Evolutionary conservation across 2,329 filamentous ascomycete species (phyloP), one percentile per base, ranked within the genome.

Genomic region (Rhinocladiella mackenziei): DNA sequence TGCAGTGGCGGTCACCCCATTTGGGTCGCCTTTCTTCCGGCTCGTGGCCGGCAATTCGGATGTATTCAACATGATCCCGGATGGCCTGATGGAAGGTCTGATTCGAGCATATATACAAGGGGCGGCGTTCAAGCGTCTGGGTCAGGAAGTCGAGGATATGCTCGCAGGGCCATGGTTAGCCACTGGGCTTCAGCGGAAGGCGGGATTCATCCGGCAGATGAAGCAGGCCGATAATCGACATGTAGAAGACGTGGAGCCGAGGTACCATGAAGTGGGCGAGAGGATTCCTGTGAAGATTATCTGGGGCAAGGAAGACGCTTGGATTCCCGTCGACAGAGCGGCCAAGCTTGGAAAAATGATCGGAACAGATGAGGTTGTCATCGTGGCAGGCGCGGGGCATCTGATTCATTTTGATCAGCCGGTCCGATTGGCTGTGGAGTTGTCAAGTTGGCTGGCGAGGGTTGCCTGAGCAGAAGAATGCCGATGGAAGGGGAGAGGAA

Each of bases 361-460:
- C 14, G 58, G 58, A 22, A 55, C 61, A 2, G 54, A 54, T n/a
- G 61, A 65, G 13, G 56, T 65, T 25, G 60, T 67, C 2, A 37
- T 67, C 4, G 56, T 69, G 33, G 62, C 65, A 6, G 53, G 60
- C 10, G 70, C 70, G 7, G 71, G 70, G 0, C 71, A 73, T 61
- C 36, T 73, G 4, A 54, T 69, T 1, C 69, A 71, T 65, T 59
- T 65, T 50, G 70, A 74, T 50, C 68, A 72, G 42, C 58, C 54
- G 8, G 65, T 57, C 5, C 62, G 58, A 36, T 50, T 73, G 9
- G 66, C 62, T 1, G 55, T 65, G 25, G 69, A 73, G 51, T 11
- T 69, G 2, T 59, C 56, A 0, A 42, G 45, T 17, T 71, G 68
- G 67, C 41, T 65, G 31, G n/a, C 3, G 18, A 28, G 29, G 11